Base-by-base conservation (phyloP, 495 filamentous ascomycete species). In the Glutinoglossum americanum region DNA sequence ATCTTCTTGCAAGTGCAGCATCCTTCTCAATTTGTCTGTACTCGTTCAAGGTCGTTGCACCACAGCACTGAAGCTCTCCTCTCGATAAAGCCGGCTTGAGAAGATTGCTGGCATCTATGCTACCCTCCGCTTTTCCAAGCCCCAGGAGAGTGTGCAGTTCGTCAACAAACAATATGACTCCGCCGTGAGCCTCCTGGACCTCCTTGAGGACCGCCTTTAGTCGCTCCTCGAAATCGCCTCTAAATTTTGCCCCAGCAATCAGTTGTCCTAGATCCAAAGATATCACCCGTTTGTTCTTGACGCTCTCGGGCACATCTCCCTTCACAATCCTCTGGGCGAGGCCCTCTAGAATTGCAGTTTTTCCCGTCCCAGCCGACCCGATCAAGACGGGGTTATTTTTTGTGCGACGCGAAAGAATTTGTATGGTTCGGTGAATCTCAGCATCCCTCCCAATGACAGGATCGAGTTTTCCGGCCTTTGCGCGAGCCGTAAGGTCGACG, bases 361-460 rank as follows among this genome's bases (percentile, higher is more conserved):
- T 98, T 51, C 92, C 92, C 15, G 89, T 94, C 62, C 92, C 92
- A 6, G 92, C 89, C 30, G 77, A 80, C 62, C 92, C 92, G 59
- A 96, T 95, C 30, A 96, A 72, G 21, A 96, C 90, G 0, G 92
- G 92, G 60, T 97, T 97, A 66, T 98, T 97, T 69, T 97, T 98
- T 5, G 92, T 96, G 53, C 92, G 75, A 57, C 92, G 75, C 11
- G 90, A 96, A 13, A 98, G 71, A 26, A 98, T 79, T 63, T 98
- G 92, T 33, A 98, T 94, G 4, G 90, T 94, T 51, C 93, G 75
- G 65, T 94, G 85, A 51, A 96, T 93, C 69, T 94, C 88, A 8
- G 79, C 74, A 62, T 94, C 88, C 66, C 92, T 76, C 23, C 92
- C 92, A 68, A 98, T 96, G 6, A 97, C 88, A 0, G 92, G 92